phyloP scores from a whole-genome alignment of 176 grass and related monocot genomes.

The Hyparrhenia diplandra region DNA sequence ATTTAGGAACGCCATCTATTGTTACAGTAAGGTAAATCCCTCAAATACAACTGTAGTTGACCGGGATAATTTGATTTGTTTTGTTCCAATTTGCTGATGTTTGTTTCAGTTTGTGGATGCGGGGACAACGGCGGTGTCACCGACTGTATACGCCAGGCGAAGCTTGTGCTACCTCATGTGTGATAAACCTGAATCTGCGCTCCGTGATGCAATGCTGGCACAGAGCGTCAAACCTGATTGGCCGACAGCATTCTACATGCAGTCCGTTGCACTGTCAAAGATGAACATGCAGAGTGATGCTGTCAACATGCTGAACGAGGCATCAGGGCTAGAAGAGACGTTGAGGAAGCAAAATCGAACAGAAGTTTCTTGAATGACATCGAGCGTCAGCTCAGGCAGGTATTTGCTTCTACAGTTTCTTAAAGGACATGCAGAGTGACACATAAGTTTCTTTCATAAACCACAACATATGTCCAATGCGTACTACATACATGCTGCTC shows the following conservation, averaged over 20 bases:
- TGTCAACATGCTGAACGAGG: constrained; percentile 77
- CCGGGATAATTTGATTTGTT: too few relatives aligned
- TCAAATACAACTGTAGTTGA: not conserved
- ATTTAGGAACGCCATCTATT: constrained; percentile 72
- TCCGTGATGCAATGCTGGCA: constrained; percentile 93
- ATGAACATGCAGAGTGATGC: constrained; percentile 87
- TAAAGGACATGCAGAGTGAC: too few relatives aligned
- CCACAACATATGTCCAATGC: too few relatives aligned
- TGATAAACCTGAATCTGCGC: constrained; percentile 76
- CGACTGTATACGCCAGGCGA: constrained; percentile 71
- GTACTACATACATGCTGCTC: too few relatives aligned
- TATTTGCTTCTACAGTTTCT: too few relatives aligned
- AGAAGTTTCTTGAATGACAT: constrained; percentile 34
- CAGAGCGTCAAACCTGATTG: constrained; percentile 60
- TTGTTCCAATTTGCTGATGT: not conserved
- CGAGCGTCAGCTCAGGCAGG: not conserved
- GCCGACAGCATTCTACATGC: too few relatives aligned
- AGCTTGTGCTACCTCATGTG: constrained; percentile 93
- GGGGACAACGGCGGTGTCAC: constrained; percentile 82
- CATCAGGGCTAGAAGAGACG: constrained; percentile 79
- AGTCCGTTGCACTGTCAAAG: constrained; percentile 73
- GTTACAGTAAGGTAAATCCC: constrained; percentile 55
- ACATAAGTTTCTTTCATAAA: too few relatives aligned
- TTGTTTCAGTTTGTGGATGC: constrained; percentile 64
- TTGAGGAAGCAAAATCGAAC: constrained; percentile 49